Conservation (phyloP, 2,329 filamentous ascomycete genomes). For the Nemania bipapillata region DNA sequence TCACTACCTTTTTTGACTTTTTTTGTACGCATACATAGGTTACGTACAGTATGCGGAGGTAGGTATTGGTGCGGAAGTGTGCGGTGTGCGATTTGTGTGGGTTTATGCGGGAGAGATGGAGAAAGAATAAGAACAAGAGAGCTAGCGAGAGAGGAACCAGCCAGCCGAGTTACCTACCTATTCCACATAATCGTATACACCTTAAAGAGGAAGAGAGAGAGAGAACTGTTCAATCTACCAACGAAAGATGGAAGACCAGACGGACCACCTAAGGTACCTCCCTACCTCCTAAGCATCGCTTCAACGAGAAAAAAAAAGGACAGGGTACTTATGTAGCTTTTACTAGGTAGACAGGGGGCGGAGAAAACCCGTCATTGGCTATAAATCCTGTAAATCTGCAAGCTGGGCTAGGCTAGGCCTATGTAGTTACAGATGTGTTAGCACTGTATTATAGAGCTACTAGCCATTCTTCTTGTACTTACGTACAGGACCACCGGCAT, state of each 20-base stretch:
- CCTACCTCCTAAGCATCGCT: background rate
- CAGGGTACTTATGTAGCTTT: background rate
- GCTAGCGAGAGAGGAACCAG: background rate
- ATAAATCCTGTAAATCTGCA: background rate
- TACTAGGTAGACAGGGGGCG: slow-evolving; percentile 10
- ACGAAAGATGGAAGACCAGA: background rate
- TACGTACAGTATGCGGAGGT: slow-evolving; percentile 22
- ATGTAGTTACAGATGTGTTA: background rate
- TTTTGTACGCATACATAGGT: slow-evolving; percentile 14
- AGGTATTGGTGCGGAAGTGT: slow-evolving; percentile 31
- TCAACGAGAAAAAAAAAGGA: background rate
- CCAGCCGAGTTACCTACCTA: too few relatives aligned
- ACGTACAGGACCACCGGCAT: background rate
- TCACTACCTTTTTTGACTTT: slow-evolving; percentile 47
- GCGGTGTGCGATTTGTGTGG: slow-evolving; percentile 33
- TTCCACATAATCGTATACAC: too few relatives aligned
- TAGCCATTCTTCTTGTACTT: background rate
- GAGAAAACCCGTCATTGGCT: slow-evolving; percentile 16
- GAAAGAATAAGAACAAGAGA: background rate
- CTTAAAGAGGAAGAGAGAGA: background rate
- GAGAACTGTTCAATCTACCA: background rate
- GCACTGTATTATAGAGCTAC: slow-evolving; percentile 17
- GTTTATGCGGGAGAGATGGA: slow-evolving; percentile 4
- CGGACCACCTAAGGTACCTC: background rate
- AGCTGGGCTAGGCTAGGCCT: background rate